Evolutionary conservation across 345 rosid species (phyloP).

Genomic region (Diplotaxis tenuifolia): DNA sequence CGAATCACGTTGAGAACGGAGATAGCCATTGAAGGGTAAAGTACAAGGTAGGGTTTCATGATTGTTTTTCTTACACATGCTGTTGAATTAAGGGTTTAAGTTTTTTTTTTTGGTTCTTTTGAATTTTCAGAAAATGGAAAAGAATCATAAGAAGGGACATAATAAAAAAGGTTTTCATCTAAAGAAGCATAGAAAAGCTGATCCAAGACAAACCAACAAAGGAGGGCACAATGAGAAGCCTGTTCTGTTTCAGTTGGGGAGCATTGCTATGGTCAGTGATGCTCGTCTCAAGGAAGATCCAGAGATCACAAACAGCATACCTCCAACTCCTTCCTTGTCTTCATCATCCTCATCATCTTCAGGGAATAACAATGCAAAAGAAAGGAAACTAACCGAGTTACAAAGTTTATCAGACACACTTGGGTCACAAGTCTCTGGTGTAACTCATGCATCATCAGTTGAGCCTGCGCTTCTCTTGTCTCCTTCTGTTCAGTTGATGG

Average conservation of each 20-base stretch:
- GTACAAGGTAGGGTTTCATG: conserved; percentile 17
- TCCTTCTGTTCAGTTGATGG: conserved; percentile 67
- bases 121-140: conserved; percentile 34
- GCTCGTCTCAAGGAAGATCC: conserved; percentile 22
- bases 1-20: neutral
- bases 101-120: too few species aligned
- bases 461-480: conserved; percentile 18
- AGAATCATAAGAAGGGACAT: conserved; percentile 28
- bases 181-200: conserved; percentile 30
- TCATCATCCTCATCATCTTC: conserved; percentile 32
- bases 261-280: conserved; percentile 33
- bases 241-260: conserved; percentile 33
- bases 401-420: conserved; percentile 33
- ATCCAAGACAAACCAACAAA: conserved; percentile 15
- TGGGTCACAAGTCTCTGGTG: conserved; percentile 44
- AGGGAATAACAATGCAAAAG: conserved; percentile 13
- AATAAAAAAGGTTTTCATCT: conserved; percentile 25
- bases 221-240: conserved; percentile 26
- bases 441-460: conserved; percentile 39
- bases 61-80: neutral
- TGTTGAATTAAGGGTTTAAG: neutral
- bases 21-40: conserved; percentile 32
- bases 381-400: conserved; percentile 23
- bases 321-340: conserved; percentile 19
- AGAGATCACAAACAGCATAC: conserved; percentile 18